Evolutionary conservation across 192 early-diverging fungal genomes (phyloP).

Genomic region (Backusella luteola): DNA sequence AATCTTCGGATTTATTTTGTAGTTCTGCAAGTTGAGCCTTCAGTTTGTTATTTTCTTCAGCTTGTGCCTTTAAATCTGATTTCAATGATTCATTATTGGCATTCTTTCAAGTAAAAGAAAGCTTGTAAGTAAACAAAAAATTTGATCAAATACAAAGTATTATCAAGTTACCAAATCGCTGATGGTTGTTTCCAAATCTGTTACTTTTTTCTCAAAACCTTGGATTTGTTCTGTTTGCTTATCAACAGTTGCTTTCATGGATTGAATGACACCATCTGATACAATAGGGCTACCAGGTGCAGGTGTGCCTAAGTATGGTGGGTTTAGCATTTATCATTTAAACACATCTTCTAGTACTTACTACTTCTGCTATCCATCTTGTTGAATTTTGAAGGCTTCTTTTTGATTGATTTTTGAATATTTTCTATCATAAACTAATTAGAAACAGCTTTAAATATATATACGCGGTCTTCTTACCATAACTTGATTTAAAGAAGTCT

Average conservation of each 20-base stretch:
- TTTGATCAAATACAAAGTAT: neutral
- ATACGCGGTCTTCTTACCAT: conserved; percentile 54
- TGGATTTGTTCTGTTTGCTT: conserved; percentile 17
- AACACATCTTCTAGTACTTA: neutral
- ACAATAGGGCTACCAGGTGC: neutral
- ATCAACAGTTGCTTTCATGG: conserved; percentile 14
- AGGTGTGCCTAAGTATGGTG: neutral
- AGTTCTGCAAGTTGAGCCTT: neutral
- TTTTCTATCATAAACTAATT: conserved; percentile 31
- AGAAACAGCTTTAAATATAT: conserved; percentile 20
- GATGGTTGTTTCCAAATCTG: neutral
- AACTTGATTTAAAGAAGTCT: conserved; percentile 79
- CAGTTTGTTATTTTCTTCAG: neutral
- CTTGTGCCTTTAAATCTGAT: neutral
- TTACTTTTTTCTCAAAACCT: conserved; percentile 3
- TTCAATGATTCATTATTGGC: conserved; percentile 1
- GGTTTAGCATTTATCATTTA: neutral
- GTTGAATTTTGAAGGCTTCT: conserved; percentile 32
- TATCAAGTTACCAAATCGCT: neutral
- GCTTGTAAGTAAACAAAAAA: neutral
- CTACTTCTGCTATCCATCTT: conserved; percentile 4
- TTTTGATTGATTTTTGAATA: conserved; percentile 43
- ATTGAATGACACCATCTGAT: neutral
- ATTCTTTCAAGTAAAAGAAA: conserved; percentile 9
- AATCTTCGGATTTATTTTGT: neutral